Conservation (phyloP, 2,329 filamentous ascomycete species). For the Biscogniauxia sp. region DNA sequence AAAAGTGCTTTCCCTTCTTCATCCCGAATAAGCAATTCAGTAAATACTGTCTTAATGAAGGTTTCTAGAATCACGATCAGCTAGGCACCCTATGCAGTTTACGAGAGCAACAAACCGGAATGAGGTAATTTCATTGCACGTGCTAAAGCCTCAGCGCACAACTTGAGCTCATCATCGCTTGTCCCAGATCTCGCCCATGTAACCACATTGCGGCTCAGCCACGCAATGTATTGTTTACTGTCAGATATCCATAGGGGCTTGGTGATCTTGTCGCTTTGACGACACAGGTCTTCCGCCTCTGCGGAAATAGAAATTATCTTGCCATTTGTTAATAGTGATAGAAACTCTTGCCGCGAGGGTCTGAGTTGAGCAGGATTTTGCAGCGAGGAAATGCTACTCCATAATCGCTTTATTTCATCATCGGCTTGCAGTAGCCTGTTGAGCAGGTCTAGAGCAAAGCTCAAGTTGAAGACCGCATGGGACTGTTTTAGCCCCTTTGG, state of each 20-base stretch:
- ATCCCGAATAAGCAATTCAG: constrained; percentile 23
- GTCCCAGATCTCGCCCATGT: constrained; percentile 37
- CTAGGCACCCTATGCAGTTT: neutral
- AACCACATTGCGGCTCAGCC: constrained; percentile 67
- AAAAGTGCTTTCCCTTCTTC: constrained; percentile 23
- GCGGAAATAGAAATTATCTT: constrained; percentile 50
- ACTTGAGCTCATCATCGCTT: constrained; percentile 37
- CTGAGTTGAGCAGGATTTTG: constrained; percentile 26
- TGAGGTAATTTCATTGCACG: constrained; percentile 72
- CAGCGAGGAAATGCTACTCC: constrained; percentile 18
- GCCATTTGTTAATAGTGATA: constrained; percentile 47
- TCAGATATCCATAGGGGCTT: constrained; percentile 59
- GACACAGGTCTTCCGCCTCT: constrained; percentile 53
- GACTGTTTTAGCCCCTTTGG: constrained; percentile 38
- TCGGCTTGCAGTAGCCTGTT: constrained; percentile 40
- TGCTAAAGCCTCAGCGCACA: constrained; percentile 48
- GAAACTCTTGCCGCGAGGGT: constrained; percentile 42
- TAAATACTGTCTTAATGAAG: constrained; percentile 35
- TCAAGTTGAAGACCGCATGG: constrained; percentile 43
- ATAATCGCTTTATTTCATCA: constrained; percentile 23
- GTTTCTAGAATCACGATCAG: constrained; percentile 34
- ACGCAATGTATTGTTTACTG: constrained; percentile 63
- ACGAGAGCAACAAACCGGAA: constrained; percentile 49
- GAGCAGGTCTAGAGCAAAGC: constrained; percentile 44
- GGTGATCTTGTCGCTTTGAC: constrained; percentile 31